A percentile compares a stretch with the other conserved stretches of the same genome.
phyloP scores from a whole-genome alignment of 2,329 filamentous ascomycete genomes.

The Botrytis elliptica region DNA sequence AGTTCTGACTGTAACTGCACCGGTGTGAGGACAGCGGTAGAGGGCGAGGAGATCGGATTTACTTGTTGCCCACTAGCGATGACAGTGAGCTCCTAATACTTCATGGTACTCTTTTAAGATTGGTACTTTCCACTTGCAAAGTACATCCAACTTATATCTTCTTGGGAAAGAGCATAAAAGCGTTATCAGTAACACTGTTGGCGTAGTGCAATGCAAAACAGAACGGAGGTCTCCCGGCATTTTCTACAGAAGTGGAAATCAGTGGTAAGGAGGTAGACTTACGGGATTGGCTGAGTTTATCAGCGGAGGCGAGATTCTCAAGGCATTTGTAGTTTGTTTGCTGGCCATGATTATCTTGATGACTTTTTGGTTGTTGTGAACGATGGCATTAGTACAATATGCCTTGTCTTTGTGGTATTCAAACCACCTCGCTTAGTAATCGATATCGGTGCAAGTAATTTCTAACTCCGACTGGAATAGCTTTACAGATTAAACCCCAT shows the following conservation, averaged over 20 bases:
- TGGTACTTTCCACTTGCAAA: neutral
- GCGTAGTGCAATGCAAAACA: neutral
- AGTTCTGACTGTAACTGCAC: conserved; percentile 74
- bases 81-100: neutral
- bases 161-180: neutral
- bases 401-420: no score
- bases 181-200: neutral
- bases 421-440: conserved; percentile 2
- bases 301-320: conserved; percentile 48
- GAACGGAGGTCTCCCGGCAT: neutral
- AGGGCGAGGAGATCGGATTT: conserved; percentile 59
- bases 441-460: neutral
- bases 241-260: neutral
- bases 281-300: conserved; percentile 70
- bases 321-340: neutral
- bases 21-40: conserved; percentile 61
- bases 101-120: neutral
- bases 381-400: no score
- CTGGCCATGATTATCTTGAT: neutral
- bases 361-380: neutral
- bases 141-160: neutral
- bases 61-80: conserved; percentile 61
- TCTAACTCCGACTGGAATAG: neutral
- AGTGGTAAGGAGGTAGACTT: neutral
- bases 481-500: neutral